These are phyloP conservation scores for Gossypium raimondii DNA, from an alignment of 345 rosid species.

Conservation along the genomic window DNA sequence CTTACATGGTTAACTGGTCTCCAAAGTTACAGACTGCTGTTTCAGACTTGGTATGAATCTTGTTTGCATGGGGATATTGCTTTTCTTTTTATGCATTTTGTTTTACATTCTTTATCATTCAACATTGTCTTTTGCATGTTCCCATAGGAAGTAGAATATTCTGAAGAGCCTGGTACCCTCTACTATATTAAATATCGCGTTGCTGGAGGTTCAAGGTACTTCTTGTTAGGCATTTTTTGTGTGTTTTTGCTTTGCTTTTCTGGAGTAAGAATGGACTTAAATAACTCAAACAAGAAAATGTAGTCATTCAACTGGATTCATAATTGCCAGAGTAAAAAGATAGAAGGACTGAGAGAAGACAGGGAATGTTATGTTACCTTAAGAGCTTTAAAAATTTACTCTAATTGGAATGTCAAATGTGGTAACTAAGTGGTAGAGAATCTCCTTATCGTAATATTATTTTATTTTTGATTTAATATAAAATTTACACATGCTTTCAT, in stretches of 20 bases:
- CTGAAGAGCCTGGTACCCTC: slow-evolving; percentile 84
- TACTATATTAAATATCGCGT: slow-evolving; percentile 93
- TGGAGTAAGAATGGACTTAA: neutral
- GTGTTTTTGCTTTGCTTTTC: neutral
- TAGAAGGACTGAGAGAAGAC: neutral
- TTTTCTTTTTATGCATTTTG: slow-evolving; percentile 5
- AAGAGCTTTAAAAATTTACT: neutral
- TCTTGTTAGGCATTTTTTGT: neutral
- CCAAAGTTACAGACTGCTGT: slow-evolving; percentile 98
- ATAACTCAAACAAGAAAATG: neutral
- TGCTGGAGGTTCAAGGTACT: slow-evolving; percentile 85
- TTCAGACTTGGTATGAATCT: slow-evolving; percentile 79
- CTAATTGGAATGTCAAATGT: neutral
- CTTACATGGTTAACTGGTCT: slow-evolving; percentile 99
- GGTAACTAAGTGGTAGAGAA: neutral
- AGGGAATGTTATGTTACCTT: neutral
- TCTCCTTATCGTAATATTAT: neutral
- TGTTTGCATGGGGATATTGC: slow-evolving; percentile 20
- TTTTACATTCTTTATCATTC: slow-evolving; percentile 8
- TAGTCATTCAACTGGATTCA: neutral
- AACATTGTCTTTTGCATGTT: neutral
- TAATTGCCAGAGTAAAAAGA: neutral
- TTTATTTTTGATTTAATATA: neutral
- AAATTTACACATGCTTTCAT: neutral
- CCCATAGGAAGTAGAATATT: slow-evolving; percentile 91